Conservation (phyloP, 2,329 filamentous ascomycete genomes). For the Arthrobotrys sphaeroides region DNA sequence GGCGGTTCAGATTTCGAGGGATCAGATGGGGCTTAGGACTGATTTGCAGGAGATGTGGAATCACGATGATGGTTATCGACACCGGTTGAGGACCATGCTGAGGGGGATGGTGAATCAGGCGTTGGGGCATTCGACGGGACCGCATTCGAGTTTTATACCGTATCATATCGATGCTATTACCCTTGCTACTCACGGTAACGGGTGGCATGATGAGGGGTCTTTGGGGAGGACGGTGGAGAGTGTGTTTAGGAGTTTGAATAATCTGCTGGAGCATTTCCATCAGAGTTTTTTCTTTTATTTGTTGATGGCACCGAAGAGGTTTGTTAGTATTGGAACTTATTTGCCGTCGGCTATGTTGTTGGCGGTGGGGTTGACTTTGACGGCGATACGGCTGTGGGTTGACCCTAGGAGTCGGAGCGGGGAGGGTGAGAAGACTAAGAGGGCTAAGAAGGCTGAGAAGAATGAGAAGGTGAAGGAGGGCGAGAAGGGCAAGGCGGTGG, state of each 20-base stretch:
- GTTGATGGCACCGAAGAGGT: slow-evolving; percentile 87
- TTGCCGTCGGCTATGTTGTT: slow-evolving; percentile 97
- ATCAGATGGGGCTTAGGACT: slow-evolving; percentile 89
- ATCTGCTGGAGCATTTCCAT: slow-evolving; percentile 93
- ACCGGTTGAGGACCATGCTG: slow-evolving; percentile 86
- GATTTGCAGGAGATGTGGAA: slow-evolving; percentile 86
- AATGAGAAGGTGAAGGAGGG: slow-evolving; percentile 49
- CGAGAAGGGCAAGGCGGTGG: slow-evolving; percentile 55
- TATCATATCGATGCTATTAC: slow-evolving; percentile 98
- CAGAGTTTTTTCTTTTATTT: slow-evolving; percentile 99
- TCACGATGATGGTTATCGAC: slow-evolving; percentile 78
- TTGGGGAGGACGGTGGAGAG: slow-evolving; percentile 90
- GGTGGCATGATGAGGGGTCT: slow-evolving; percentile 98
- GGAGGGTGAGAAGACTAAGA: slow-evolving; percentile 53
- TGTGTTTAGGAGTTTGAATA: slow-evolving; percentile 92
- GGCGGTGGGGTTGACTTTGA: slow-evolving; percentile 93
- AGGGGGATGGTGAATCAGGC: slow-evolving; percentile 93
- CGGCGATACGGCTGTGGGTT: slow-evolving; percentile 93
- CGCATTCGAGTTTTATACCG: slow-evolving; percentile 94
- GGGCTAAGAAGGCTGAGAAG: slow-evolving; percentile 55
- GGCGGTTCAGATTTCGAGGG: slow-evolving; percentile 82
- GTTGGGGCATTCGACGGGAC: slow-evolving; percentile 84
- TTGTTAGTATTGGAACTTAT: slow-evolving; percentile 98
- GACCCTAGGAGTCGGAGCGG: slow-evolving; percentile 72
- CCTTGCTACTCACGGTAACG: slow-evolving; percentile 85